phyloP scores from a whole-genome alignment of 176 grass and related monocot species.

The Carex scoparia region DNA sequence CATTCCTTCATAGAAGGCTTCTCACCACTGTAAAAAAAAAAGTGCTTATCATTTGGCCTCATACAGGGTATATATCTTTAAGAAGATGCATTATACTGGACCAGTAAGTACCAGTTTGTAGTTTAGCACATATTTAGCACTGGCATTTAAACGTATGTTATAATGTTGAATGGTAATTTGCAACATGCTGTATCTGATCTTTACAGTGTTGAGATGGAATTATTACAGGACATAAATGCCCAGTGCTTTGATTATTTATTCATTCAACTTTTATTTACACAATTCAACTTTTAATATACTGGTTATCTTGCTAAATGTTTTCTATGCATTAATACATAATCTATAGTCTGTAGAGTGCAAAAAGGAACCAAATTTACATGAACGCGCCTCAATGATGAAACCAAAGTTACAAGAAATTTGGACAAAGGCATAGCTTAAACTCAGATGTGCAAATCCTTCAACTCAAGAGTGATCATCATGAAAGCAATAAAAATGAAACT shows the following conservation, averaged over 20 bases:
- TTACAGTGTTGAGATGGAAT: background rate
- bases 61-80: background rate
- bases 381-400: background rate
- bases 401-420: background rate
- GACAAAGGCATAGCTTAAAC: background rate
- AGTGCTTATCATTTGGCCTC: background rate
- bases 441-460: background rate
- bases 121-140: background rate
- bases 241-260: background rate
- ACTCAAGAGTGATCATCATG: background rate
- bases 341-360: background rate
- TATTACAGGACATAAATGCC: background rate
- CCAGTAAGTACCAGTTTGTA: background rate
- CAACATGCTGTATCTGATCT: background rate
- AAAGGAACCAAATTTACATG: background rate
- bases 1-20: slow-evolving; percentile 71
- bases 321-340: background rate
- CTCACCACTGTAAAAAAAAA: slow-evolving; percentile 51
- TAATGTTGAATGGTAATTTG: background rate
- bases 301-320: background rate
- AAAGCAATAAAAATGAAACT: slow-evolving; percentile 6
- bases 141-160: background rate
- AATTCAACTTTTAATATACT: background rate
- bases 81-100: background rate
- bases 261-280: background rate